Percentiles rank a stretch among this genome's conserved stretches.
phyloP scores from a whole-genome alignment of 306 rosid species.

The Malus sylvestris region DNA sequence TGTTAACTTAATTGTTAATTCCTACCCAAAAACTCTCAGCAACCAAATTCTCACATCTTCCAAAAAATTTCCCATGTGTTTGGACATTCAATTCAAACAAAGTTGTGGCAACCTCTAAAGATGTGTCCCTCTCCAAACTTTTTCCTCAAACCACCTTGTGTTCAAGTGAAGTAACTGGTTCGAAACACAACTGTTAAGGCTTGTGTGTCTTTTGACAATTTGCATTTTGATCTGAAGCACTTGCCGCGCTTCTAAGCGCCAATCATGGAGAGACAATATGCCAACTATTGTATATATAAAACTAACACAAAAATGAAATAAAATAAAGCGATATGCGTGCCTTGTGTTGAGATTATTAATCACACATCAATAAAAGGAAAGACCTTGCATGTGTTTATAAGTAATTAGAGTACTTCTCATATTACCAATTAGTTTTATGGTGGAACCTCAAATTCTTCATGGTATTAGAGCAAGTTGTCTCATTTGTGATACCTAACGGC shows the following conservation, averaged over 20 bases:
- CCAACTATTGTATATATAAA: not conserved
- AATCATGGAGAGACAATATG: slow-evolving; percentile 8
- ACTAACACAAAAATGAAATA: not conserved
- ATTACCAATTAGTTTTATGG: no score
- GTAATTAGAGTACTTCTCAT: no score
- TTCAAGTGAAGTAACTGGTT: slow-evolving; percentile 11
- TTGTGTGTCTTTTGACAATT: slow-evolving; percentile 25
- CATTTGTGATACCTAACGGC: no score
- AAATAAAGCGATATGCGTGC: not conserved
- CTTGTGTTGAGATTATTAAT: not conserved
- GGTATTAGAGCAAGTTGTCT: no score
- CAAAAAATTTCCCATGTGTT: slow-evolving; percentile 17
- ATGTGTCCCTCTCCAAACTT: not conserved
- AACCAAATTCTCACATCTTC: slow-evolving; percentile 19
- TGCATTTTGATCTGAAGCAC: slow-evolving; percentile 18
- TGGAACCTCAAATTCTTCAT: no score
- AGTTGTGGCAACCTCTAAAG: slow-evolving; percentile 35
- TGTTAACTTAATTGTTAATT: not conserved
- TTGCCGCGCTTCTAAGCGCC: slow-evolving; percentile 15
- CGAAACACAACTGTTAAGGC: slow-evolving; percentile 26
- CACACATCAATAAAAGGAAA: no score
- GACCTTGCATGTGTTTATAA: no score
- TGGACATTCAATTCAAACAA: slow-evolving; percentile 9
- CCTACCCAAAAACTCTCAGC: slow-evolving; percentile 15
- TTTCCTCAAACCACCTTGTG: slow-evolving; percentile 2